Conservation (phyloP, 2,329 filamentous ascomycete species). For the Zymoseptoria crescenta region DNA sequence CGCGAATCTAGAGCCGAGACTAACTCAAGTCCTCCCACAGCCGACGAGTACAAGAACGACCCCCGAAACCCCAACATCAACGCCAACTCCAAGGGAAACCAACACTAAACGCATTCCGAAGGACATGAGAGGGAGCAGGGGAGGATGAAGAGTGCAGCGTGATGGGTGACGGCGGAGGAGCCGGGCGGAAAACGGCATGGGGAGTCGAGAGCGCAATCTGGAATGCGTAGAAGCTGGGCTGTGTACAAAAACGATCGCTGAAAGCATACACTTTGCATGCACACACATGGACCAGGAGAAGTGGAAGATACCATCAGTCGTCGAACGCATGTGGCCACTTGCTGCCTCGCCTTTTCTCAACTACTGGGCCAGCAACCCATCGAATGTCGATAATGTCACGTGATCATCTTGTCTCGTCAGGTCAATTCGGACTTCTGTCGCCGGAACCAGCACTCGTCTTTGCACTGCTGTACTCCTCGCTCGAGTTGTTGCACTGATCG, state of each 20-base stretch:
- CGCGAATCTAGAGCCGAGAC: not conserved
- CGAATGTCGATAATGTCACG: no score
- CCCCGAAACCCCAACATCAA: slow-evolving; percentile 67
- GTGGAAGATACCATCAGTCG: not conserved
- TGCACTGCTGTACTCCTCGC: no score
- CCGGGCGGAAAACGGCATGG: not conserved
- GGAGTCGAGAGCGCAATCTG: not conserved
- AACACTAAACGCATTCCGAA: not conserved
- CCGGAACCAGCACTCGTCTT: no score
- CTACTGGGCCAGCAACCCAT: no score
- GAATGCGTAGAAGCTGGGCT: not conserved
- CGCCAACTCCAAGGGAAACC: slow-evolving; percentile 1
- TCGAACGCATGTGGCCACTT: not conserved
- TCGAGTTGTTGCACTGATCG: no score
- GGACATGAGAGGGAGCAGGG: not conserved
- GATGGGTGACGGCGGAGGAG: not conserved
- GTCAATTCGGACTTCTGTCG: no score
- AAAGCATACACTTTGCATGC: not conserved
- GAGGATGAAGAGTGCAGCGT: not conserved
- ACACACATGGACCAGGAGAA: not conserved
- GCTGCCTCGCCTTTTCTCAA: no score
- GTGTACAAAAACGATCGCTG: not conserved
- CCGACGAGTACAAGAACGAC: slow-evolving; percentile 94
- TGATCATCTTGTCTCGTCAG: no score
- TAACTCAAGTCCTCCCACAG: slow-evolving; percentile 41